A percentile compares a stretch with the other conserved stretches of the same genome.
Evolutionary conservation across 306 rosid species (phyloP).

Genomic region (Canavalia gladiata): DNA sequence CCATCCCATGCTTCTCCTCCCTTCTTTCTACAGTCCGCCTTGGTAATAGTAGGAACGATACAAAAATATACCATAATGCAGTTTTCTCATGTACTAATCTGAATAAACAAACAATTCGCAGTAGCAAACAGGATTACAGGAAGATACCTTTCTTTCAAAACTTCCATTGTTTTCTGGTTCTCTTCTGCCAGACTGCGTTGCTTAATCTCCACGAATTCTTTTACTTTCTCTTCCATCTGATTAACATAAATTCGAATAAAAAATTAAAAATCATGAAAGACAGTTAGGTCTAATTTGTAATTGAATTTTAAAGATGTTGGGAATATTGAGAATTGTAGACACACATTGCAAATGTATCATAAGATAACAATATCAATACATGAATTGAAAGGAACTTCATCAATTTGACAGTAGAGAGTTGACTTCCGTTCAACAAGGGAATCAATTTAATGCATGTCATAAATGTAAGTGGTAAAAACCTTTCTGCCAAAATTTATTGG

Average conservation of each 20-base stretch:
- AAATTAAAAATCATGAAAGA: constrained; percentile 42
- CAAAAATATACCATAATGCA: background rate
- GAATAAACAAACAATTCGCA: constrained; percentile 38
- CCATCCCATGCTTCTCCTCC: constrained; percentile 1
- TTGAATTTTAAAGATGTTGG: constrained; percentile 11
- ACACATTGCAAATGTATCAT: constrained; percentile 12
- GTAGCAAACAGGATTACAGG: constrained; percentile 27
- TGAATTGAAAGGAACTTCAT: constrained; percentile 21
- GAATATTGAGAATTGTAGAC: background rate
- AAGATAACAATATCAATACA: constrained; percentile 25
- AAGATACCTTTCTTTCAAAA: constrained; percentile 83
- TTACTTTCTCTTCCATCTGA: constrained; percentile 97
- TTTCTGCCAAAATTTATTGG: constrained; percentile 19
- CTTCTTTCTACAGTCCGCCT: constrained; percentile 2
- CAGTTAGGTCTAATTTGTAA: constrained; percentile 17
- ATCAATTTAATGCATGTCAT: background rate
- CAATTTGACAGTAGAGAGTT: constrained; percentile 30
- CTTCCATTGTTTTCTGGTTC: constrained; percentile 93
- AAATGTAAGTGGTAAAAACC: background rate
- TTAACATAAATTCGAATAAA: constrained; percentile 42
- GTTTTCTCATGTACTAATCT: background rate
- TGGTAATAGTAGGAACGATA: constrained; percentile 23
- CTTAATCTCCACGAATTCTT: constrained; percentile 96
- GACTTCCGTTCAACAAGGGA: constrained; percentile 25
- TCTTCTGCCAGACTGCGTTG: constrained; percentile 98